Percentiles rank a stretch among this genome's conserved stretches.
These are phyloP conservation scores for Tarenaya hassleriana DNA, from an alignment of 345 rosid genomes.

Conservation along the genomic window DNA sequence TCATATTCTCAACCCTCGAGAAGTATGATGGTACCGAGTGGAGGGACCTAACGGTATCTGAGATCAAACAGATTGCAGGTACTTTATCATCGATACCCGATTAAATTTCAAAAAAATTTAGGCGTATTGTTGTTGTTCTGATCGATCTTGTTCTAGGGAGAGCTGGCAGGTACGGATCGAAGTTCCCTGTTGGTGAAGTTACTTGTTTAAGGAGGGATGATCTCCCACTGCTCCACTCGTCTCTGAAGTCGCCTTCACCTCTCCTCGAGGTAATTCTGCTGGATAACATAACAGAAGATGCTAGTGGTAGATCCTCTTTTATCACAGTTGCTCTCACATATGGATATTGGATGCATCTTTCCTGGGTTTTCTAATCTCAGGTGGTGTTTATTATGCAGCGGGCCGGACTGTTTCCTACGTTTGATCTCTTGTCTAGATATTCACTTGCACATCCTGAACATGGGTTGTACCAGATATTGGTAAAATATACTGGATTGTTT, in stretches of 20 bases:
- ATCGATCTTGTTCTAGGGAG: constrained; percentile 45
- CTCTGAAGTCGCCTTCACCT: constrained; percentile 65
- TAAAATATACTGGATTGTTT: constrained; percentile 17
- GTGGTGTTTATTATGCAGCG: constrained; percentile 40
- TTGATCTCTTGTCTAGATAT: constrained; percentile 65
- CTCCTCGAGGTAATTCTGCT: constrained; percentile 49
- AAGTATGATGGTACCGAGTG: constrained; percentile 70
- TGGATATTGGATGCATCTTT: constrained; percentile 7
- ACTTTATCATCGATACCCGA: background rate
- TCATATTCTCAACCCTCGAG: constrained; percentile 68
- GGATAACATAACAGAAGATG: constrained; percentile 5
- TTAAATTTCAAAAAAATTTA: background rate
- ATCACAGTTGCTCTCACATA: background rate
- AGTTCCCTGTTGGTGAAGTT: constrained; percentile 86
- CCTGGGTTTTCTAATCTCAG: constrained; percentile 21
- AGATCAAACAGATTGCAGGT: constrained; percentile 97
- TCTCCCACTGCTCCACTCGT: constrained; percentile 70
- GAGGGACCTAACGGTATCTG: constrained; percentile 67
- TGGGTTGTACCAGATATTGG: constrained; percentile 63
- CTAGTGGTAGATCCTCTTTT: background rate
- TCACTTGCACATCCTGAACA: constrained; percentile 56
- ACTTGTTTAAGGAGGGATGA: constrained; percentile 63
- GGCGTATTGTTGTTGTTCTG: constrained; percentile 10
- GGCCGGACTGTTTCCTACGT: constrained; percentile 84
- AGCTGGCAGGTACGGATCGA: constrained; percentile 88